phyloP scores from a whole-genome alignment of 1,284 basidiomycete species.

The Rugosomyces carneus region DNA sequence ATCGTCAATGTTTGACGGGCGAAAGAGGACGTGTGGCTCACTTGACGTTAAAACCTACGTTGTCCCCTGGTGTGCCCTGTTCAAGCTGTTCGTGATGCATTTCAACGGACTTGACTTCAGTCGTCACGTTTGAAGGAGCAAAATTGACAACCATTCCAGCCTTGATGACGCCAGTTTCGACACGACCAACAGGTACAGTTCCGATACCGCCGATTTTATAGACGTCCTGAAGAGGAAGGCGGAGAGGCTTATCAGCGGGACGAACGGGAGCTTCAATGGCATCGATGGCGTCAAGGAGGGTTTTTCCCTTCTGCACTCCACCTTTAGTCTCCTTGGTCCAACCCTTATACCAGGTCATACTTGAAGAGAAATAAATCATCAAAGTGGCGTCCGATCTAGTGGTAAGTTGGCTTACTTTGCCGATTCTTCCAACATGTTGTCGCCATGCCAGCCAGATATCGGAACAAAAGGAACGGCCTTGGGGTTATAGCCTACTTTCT shows the following conservation, averaged over 20 bases:
- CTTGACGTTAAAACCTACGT: conserved; percentile 99
- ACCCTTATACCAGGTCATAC: conserved; percentile 99
- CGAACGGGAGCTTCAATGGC: conserved; percentile 97
- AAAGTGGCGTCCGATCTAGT: conserved; percentile 10
- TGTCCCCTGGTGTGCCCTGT: conserved; percentile 96
- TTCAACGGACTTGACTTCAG: conserved; percentile 99
- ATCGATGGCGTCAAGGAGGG: conserved; percentile 98
- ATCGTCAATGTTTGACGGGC: background rate
- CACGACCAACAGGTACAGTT: conserved; percentile 99
- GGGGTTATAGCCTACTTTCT: conserved; percentile 99
- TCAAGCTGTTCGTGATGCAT: conserved; percentile 99
- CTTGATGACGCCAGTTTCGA: conserved; percentile 99
- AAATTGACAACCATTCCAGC: conserved; percentile 99
- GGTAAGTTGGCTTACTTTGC: conserved; percentile 57
- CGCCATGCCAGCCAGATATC: conserved; percentile 99
- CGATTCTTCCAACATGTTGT: conserved; percentile 99
- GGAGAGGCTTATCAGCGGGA: conserved; percentile 99
- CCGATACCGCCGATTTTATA: conserved; percentile 99
- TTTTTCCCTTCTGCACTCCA: conserved; percentile 94
- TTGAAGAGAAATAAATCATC: conserved; percentile 25
- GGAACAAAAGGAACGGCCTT: conserved; percentile 98
- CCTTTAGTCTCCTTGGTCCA: conserved; percentile 96
- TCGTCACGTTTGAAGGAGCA: conserved; percentile 96
- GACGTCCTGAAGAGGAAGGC: conserved; percentile 99
- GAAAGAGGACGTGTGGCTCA: conserved; percentile 30